Evolutionary conservation across 2,329 filamentous ascomycete species (phyloP), one percentile per base, ranked within the genome.

Genomic region (Triangularia setosa): DNA sequence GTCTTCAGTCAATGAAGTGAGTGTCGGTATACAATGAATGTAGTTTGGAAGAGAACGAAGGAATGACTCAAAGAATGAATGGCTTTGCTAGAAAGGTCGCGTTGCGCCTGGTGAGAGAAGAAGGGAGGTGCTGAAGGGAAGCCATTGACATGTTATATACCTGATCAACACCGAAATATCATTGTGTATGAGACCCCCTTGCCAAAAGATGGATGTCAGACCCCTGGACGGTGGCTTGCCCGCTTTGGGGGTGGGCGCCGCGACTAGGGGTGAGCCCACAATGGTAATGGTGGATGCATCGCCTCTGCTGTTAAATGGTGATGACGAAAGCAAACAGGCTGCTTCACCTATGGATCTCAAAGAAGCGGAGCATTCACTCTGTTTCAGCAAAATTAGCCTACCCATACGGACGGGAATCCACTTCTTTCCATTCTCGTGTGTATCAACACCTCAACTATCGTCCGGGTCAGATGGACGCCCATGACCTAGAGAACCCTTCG

Each of bases 1-100:
- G 35, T 61, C 69, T 69, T 69, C 70, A 71, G 59, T 71, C 70
- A 69, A 70, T 71, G 69, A 70, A 70, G 69, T 25, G 62, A 67
- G 62, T 61, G 62, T 66, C 63, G 33, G 52, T 58, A 65, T 64
- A 66, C 28, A 63, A 67, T 28, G 59, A 67, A 69, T 63, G 24
- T 65, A 62, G 62, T 59, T 62, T 23, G 53, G 62, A 60, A 62
- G 30, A 66, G 57, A 65, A 63, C 33, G 61, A 58, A 61, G 40
- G 40, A 59, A 18, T 25, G 40, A 48, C 28, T 21, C 61, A 68
- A 67, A 24, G 57, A 56, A 61, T 40, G 54, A 69, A 61, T 63
- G 66, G 48, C 60, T 65, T 64, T 68, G 63, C 61, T 61, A 28
- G 61, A 65, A 65, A 65, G 64, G 63, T 68, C 65, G 64, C 58